A percentile compares a stretch with the other conserved stretches of the same genome.
These are phyloP conservation scores for Pisolithus thermaeus DNA, from an alignment of 1,284 basidiomycete genomes.

Conservation along the genomic window DNA sequence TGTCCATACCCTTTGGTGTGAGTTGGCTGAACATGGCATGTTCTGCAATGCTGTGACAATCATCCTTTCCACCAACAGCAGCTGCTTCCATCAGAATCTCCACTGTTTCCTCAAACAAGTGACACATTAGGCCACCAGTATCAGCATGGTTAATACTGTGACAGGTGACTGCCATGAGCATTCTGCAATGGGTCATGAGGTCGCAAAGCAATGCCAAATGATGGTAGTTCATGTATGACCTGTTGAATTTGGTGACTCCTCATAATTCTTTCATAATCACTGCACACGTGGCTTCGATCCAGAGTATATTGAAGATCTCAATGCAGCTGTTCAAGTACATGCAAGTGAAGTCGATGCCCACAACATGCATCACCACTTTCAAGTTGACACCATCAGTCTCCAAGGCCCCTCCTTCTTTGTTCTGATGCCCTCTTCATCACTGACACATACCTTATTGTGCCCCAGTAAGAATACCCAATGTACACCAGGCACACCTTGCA, in stretches of 20 bases:
- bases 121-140: too few species aligned
- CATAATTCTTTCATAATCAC: constrained; percentile 89
- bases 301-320: constrained; percentile 94
- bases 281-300: constrained; percentile 94
- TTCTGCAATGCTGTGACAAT: too few species aligned
- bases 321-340: constrained; percentile 95
- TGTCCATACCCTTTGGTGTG: too few species aligned
- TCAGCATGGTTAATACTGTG: too few species aligned
- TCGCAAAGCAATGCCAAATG: constrained; percentile 59
- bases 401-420: constrained; percentile 84
- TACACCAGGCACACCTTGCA: too few species aligned
- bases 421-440: constrained; percentile 60
- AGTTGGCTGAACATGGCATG: too few species aligned
- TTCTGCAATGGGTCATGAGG: too few species aligned
- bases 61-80: too few species aligned
- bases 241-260: constrained; percentile 96
- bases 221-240: constrained; percentile 97
- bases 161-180: too few species aligned
- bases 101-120: too few species aligned
- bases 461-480: constrained; percentile 26
- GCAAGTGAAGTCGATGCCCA: constrained; percentile 70
- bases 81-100: too few species aligned
- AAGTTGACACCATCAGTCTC: constrained; percentile 97
- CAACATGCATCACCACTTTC: constrained; percentile 90
- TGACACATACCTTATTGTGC: constrained; percentile 72